Evolutionary conservation across 2,329 filamentous ascomycete species (phyloP).

Genomic region (Verticillium nonalfalfae): DNA sequence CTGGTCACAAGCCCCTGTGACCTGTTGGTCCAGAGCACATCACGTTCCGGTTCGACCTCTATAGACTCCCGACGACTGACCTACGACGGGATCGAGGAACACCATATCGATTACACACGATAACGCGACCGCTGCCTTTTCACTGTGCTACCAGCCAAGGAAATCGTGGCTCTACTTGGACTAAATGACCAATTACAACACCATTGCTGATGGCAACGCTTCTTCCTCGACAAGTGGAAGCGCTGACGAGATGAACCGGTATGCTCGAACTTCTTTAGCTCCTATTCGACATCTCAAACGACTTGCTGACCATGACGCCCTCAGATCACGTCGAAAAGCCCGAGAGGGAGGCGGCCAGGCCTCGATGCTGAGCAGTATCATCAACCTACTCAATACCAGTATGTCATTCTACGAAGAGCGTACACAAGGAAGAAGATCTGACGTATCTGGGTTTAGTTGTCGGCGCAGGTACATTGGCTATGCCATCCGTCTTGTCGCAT

Average conservation of each 20-base stretch:
- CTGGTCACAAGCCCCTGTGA: slow-evolving; percentile 1
- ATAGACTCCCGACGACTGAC: background rate
- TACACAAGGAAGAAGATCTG: background rate
- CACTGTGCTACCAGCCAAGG: background rate
- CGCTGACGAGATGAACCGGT: slow-evolving; percentile 12
- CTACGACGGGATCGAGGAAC: background rate
- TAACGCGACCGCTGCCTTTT: background rate
- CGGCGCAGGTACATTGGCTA: slow-evolving; percentile 85
- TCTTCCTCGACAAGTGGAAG: slow-evolving; percentile 11
- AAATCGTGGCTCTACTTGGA: background rate
- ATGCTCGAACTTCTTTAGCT: background rate
- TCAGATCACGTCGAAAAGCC: slow-evolving; percentile 52
- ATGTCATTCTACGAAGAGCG: slow-evolving; percentile 22
- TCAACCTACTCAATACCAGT: slow-evolving; percentile 97
- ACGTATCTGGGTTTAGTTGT: slow-evolving; percentile 54
- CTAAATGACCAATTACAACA: slow-evolving; percentile 48
- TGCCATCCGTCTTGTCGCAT: slow-evolving; percentile 93
- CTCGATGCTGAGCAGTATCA: slow-evolving; percentile 82
- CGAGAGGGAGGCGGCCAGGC: slow-evolving; percentile 75
- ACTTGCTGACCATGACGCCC: slow-evolving; percentile 4
- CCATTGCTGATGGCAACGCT: slow-evolving; percentile 41
- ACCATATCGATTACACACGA: background rate
- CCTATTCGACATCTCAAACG: background rate
- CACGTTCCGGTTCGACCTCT: background rate
- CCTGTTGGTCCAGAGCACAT: slow-evolving; percentile 1